Evolutionary conservation across 225 moss, liverwort and hornwort species (phyloP).

Genomic region (Ulota crispa): DNA sequence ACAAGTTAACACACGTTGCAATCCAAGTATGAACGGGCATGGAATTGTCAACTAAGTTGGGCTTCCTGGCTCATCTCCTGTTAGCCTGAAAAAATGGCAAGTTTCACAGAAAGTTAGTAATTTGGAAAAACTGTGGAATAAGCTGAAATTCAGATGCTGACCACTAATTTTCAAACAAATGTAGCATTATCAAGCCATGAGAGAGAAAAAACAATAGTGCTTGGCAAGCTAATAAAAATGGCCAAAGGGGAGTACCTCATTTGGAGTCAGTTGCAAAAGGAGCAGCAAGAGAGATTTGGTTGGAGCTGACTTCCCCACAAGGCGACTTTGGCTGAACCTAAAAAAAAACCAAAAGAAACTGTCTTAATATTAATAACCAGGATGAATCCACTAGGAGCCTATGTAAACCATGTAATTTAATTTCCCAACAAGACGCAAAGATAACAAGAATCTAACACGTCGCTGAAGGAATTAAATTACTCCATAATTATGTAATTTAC

Average conservation of each 20-base stretch:
- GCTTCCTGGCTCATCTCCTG: not conserved
- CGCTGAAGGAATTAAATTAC: not conserved
- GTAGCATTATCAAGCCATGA: not conserved
- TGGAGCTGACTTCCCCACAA: slow-evolving; percentile 30
- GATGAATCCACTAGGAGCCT: not conserved
- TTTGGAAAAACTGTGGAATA: not conserved
- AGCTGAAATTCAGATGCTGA: not conserved
- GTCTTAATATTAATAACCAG: not conserved
- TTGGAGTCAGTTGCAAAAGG: not conserved
- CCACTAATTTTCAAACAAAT: not conserved
- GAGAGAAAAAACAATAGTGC: not conserved
- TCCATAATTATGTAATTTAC: not conserved
- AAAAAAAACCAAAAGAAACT: not conserved
- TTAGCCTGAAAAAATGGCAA: slow-evolving; percentile 16
- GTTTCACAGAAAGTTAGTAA: not conserved
- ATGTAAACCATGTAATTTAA: not conserved
- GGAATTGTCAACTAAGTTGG: not conserved
- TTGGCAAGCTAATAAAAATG: not conserved
- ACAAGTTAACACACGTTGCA: not conserved
- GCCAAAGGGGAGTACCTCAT: too few species aligned
- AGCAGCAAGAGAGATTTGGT: slow-evolving; percentile 37
- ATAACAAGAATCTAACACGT: not conserved
- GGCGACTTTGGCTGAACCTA: slow-evolving; percentile 15
- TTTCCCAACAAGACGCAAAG: not conserved
- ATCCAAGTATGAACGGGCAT: not conserved